phyloP scores from a whole-genome alignment of 164 flowering plant species.

The Stephania japonica region DNA sequence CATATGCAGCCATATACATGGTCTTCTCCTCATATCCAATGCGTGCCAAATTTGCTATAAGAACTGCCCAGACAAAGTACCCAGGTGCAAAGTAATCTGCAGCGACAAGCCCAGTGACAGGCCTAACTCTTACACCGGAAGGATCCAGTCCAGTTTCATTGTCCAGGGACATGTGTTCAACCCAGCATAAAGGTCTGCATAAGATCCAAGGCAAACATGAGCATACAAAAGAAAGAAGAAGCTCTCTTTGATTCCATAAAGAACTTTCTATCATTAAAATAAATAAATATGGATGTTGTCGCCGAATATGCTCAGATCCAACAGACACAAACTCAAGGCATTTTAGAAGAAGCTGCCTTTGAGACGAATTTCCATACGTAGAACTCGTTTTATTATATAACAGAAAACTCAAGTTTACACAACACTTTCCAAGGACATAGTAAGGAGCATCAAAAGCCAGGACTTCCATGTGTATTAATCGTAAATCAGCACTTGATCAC shows the following conservation, averaged over 20 bases:
- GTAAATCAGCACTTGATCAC: too few species aligned
- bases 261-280: not conserved
- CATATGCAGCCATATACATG: slow-evolving; percentile 71
- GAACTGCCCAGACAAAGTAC: slow-evolving; percentile 68
- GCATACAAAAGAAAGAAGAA: not conserved
- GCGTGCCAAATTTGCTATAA: slow-evolving; percentile 62
- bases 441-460: too few species aligned
- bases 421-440: too few species aligned
- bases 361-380: not conserved
- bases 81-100: slow-evolving; percentile 72
- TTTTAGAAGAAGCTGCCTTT: not conserved
- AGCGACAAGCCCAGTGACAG: slow-evolving; percentile 64
- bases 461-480: too few species aligned
- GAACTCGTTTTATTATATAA: not conserved
- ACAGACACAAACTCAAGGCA: not conserved
- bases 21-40: slow-evolving; percentile 68
- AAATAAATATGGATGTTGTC: not conserved
- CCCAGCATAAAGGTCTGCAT: slow-evolving; percentile 61
- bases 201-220: slow-evolving; percentile 5
- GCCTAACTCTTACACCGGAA: slow-evolving; percentile 45
- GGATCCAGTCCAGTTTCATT: slow-evolving; percentile 66
- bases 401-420: not conserved
- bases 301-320: not conserved
- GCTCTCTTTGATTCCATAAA: not conserved
- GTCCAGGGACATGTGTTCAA: slow-evolving; percentile 59